A percentile compares a stretch with the other conserved stretches of the same genome.
Conservation (phyloP, 176 grass and related monocot genomes). For the Poa pratensis region DNA sequence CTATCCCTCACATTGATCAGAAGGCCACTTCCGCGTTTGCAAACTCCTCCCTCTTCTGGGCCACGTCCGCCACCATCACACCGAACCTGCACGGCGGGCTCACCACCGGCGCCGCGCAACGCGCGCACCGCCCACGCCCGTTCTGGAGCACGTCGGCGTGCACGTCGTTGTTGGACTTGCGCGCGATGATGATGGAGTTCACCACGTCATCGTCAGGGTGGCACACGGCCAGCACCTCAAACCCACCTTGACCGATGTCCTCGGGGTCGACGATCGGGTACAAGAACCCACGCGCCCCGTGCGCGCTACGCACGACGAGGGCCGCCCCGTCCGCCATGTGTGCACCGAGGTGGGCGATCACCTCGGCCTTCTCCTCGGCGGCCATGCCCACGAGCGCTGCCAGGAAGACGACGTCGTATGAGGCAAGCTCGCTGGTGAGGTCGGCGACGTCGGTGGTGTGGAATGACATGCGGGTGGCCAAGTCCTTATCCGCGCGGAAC, state of each 20-base stretch:
- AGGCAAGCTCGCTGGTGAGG: not conserved
- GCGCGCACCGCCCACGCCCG: not conserved
- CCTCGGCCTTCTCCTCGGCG: constrained; percentile 19
- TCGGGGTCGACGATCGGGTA: not conserved
- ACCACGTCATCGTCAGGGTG: not conserved
- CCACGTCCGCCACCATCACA: not conserved
- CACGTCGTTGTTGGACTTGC: not conserved
- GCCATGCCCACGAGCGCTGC: constrained; percentile 27
- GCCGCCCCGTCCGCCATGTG: constrained; percentile 14
- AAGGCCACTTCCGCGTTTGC: not conserved
- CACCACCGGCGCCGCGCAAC: not conserved
- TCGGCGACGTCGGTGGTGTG: not conserved
- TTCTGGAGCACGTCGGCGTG: rapidly evolving
- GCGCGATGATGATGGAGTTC: not conserved
- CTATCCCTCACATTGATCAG: not conserved
- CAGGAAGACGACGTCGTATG: not conserved
- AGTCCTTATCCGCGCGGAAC: not conserved
- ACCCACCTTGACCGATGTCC: not conserved
- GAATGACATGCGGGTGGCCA: constrained; percentile 1
- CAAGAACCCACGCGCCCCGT: not conserved
- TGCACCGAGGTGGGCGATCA: not conserved
- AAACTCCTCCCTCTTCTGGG: not conserved
- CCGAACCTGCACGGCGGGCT: not conserved
- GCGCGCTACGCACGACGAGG: not conserved
- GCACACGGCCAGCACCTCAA: not conserved